These are phyloP conservation scores for Alternaria burnsii DNA, from an alignment of 2,329 filamentous ascomycete species.

Conservation along the genomic window DNA sequence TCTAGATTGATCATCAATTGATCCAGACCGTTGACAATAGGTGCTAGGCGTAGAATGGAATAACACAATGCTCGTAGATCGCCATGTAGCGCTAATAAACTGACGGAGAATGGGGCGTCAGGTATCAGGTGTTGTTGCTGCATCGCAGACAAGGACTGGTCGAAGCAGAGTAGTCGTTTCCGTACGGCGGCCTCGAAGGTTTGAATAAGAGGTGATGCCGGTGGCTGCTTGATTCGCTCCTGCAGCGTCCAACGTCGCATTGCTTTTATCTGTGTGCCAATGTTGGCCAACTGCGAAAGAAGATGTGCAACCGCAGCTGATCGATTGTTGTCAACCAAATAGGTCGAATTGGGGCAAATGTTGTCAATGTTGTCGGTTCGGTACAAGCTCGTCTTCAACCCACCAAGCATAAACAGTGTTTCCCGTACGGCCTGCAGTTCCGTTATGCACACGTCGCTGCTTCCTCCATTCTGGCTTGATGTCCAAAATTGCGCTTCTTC, in stretches of 20 bases:
- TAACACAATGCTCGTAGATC: conserved; percentile 64
- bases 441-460: conserved; percentile 57
- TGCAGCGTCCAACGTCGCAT: conserved; percentile 59
- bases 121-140: conserved; percentile 69
- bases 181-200: conserved; percentile 73
- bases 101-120: conserved; percentile 66
- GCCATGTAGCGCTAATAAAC: conserved; percentile 68
- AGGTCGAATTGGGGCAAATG: conserved; percentile 48
- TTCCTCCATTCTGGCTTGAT: conserved; percentile 14
- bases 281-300: conserved; percentile 56
- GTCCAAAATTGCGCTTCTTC: conserved; percentile 60
- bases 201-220: conserved; percentile 62
- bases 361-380: conserved; percentile 39
- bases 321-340: conserved; percentile 52
- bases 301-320: conserved; percentile 47
- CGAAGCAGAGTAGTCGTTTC: conserved; percentile 65
- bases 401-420: conserved; percentile 83
- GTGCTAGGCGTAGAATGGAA: conserved; percentile 68
- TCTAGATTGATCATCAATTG: conserved; percentile 57
- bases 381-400: conserved; percentile 79
- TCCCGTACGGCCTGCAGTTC: conserved; percentile 81
- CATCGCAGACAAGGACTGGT: conserved; percentile 65
- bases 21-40: conserved; percentile 58
- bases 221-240: conserved; percentile 30
- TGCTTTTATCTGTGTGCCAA: conserved; percentile 58